Base-by-base conservation (phyloP, 2,329 filamentous ascomycete species). In the Colletotrichum shisoi region DNA sequence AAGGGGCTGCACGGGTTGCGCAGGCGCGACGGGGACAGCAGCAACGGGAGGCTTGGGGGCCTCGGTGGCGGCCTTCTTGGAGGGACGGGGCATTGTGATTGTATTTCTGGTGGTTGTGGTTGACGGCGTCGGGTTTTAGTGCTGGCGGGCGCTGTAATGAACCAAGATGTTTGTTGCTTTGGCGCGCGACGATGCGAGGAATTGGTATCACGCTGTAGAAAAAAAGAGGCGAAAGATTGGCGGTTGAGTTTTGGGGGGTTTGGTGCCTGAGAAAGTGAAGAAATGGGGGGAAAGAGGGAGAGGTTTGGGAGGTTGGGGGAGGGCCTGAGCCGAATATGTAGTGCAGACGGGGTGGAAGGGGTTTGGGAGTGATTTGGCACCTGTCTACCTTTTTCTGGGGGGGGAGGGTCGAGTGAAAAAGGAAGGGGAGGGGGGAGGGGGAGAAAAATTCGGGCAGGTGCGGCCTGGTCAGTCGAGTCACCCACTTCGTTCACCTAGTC, bases 41-140 rank as follows among this genome's bases (percentile, higher is more conserved):
- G 77, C 74, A 49, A 77, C 74, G 56, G 65, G 65, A 64, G 75
- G 71, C 73, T 77, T 79, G 61, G 77, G 72, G 73, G 77, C 76
- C 69, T 77, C 76, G 69, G 78, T 76, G 69, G 72, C 76, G 61
- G 76, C 76, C 74, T 79, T 78, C 79, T 83, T 83, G 67, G 79
- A 75, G 42, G 79, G 80, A 71, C 81, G 81, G 74, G 81, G 78
- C 81, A 83, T 83, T 71, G 71, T 74, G 70, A 54, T 71, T 69
- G 69, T 66, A 63, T 64, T 70, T 70, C 71, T 70, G 54, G 49
- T 65, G 61, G 64, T 68, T 45, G 56, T 60, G 67, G 34, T 69
- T 69, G 69, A 58, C 51, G 53, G 21, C 52, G 53, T 57, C 1
- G 31, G 9, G 17, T 34, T 31, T 56, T 63, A 58, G 65, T 34